Evolutionary conservation across 768 basidiomycete species (phyloP), one percentile per base, ranked within the genome.

Genomic region (Lactifluus piperatus): DNA sequence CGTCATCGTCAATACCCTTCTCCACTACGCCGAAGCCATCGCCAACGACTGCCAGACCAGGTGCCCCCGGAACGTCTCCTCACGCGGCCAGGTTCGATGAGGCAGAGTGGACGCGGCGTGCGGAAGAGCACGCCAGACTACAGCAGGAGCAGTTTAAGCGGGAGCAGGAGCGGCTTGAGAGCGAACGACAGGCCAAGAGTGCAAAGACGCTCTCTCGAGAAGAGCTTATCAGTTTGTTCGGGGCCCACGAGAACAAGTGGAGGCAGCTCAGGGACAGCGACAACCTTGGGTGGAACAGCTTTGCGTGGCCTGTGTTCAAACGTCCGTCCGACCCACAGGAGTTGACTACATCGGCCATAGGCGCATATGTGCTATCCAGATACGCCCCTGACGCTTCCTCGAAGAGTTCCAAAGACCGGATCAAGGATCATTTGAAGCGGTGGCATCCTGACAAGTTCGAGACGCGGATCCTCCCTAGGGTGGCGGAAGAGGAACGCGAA

Each of bases 361-460:
- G 75, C 45, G 79, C 81, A 32, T 89, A 88, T 64, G 76, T 89
- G 66, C 72, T 80, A 56, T 83, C 82, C 16, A 74, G 79, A 11
- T 69, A 79, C 57, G 78, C 81, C 62, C 80, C 83, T 0, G 75
- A 75, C 56, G 82, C 83, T 29, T 79, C 76, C 66, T 64, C 75
- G 51, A 81, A 78, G 70, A 73, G 74, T 48, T 65, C 75, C 51
- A 87, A 86, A 72, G 88, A 90, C 65, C 81, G 86, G 14, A 76
- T 89, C 63, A 87, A 83, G 74, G 88, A 90, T 60, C 81, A 83
- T 54, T 77, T 91, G 65, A 79, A 80, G 70, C 73, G 78, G 63
- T 91, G 88, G 88, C 88, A 91, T 71, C 88, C 89, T 4, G 89
- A 91, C 71, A 81, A 86, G 34, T 91, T 91, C 67, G 85, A 90